A percentile compares a stretch with the other conserved stretches of the same genome.
Evolutionary conservation across 75 land plant species (phyloP).

Genomic region (Gnetum montanum): DNA sequence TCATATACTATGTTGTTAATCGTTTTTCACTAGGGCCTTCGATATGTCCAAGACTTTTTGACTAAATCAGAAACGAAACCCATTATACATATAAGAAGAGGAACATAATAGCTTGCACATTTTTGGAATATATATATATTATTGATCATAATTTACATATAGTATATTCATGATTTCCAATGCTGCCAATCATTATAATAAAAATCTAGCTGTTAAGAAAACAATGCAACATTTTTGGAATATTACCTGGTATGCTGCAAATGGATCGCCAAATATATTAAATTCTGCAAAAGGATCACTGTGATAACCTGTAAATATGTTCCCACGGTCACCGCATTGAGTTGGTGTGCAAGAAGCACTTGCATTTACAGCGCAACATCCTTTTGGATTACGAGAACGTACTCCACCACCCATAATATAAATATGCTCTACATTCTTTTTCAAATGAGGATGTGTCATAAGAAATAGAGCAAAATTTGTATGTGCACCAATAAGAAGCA

Average conservation of each 20-base stretch:
- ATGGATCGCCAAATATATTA: conserved; percentile 79
- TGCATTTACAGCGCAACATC: conserved; percentile 54
- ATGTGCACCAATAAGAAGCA: conserved; percentile 54
- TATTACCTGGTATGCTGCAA: conserved; percentile 76
- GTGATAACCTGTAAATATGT: conserved; percentile 44
- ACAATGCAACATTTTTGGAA: too few species aligned
- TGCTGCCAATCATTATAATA: background rate
- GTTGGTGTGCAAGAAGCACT: conserved; percentile 30
- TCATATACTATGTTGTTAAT: too few species aligned
- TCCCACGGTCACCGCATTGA: conserved; percentile 66
- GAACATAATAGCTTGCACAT: too few species aligned
- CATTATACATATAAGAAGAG: too few species aligned
- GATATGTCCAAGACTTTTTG: too few species aligned
- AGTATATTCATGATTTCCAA: too few species aligned
- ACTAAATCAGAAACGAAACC: too few species aligned
- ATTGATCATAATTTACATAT: too few species aligned
- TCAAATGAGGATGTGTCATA: conserved; percentile 63
- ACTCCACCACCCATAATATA: conserved; percentile 84
- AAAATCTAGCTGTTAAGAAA: background rate
- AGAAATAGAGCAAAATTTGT: conserved; percentile 76
- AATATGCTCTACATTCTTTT: conserved; percentile 63
- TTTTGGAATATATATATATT: too few species aligned
- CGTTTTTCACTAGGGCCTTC: too few species aligned
- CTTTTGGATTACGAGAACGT: conserved; percentile 52
- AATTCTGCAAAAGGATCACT: conserved; percentile 74